phyloP scores from a whole-genome alignment of 768 basidiomycete species.

The Jaapia argillacea region DNA sequence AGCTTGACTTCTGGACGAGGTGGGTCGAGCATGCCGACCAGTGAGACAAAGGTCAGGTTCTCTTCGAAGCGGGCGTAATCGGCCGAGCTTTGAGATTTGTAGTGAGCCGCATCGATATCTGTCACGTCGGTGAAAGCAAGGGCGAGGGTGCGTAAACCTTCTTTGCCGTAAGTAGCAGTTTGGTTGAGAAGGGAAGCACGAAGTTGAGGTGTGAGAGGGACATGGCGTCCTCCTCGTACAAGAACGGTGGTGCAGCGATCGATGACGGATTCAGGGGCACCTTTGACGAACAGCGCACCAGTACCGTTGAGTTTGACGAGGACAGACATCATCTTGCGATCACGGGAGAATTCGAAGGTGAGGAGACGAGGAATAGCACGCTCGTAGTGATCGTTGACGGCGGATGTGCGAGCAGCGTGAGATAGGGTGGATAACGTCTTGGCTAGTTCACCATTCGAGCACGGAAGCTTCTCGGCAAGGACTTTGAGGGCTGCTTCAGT shows the following conservation, averaged over 20 bases:
- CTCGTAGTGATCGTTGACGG: constrained; percentile 80
- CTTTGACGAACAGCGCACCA: constrained; percentile 88
- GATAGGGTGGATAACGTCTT: constrained; percentile 49
- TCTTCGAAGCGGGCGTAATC: constrained; percentile 90
- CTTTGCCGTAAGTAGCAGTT: constrained; percentile 63
- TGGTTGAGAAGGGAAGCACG: constrained; percentile 51
- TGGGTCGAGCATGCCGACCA: constrained; percentile 97
- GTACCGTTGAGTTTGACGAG: constrained; percentile 59
- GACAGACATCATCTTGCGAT: constrained; percentile 99
- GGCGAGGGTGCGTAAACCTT: constrained; percentile 86
- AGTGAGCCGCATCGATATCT: constrained; percentile 72
- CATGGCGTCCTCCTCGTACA: constrained; percentile 43
- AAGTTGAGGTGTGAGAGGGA: constrained; percentile 56
- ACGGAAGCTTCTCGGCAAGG: constrained; percentile 89
- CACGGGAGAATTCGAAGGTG: constrained; percentile 96
- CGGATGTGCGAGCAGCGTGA: constrained; percentile 59
- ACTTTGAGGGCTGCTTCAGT: constrained; percentile 97
- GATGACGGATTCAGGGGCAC: constrained; percentile 91
- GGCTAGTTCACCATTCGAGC: constrained; percentile 45
- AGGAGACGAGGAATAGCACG: constrained; percentile 65
- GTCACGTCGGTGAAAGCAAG: constrained; percentile 76
- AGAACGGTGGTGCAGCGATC: constrained; percentile 76
- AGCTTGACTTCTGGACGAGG: constrained; percentile 86
- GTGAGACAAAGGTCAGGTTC: constrained; percentile 86
- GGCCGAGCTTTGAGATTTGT: constrained; percentile 64